Evolutionary conservation across 139 green algal species (phyloP), one percentile per base, ranked within the genome.

Genomic region (Chlamydomonas urium): DNA sequence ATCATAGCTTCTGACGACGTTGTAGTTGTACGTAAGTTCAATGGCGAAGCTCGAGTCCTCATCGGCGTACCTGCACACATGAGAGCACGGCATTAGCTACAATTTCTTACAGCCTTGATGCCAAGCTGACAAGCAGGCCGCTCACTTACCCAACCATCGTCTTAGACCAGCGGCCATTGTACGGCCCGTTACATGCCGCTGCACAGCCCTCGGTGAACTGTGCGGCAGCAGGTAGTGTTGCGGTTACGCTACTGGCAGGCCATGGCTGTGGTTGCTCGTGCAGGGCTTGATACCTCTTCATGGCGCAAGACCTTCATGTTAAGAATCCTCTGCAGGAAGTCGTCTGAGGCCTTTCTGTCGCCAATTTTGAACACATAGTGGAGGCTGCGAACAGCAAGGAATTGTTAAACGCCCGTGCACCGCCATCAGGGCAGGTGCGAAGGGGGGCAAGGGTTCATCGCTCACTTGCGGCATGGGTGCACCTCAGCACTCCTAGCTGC

Each of bases 21-120:
- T 66, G 57, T 88, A 86, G 70, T 81, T 87, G 74, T 80, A 87
- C 0, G 82, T 84, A 2, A 88, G 68, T 59, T 88, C 80, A 31
- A 88, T 53, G 17, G 79, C 82, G 26, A 85, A 88, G 0, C 71
- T 65, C 1, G 24, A 38, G 47, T 88, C 81, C 45, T 87, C 79
- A 1, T 69, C 23, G 17, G 78, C 79, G 19, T 85, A 87, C 1
- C 79, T 78, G 48, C n/a, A n/a, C n/a, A n/a, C n/a, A n/a, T n/a
- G n/a, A n/a, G n/a, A n/a, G n/a, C n/a, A n/a, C n/a, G n/a, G n/a
- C n/a, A n/a, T n/a, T n/a, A n/a, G n/a, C n/a, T n/a, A n/a, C n/a
- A n/a, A n/a, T n/a, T n/a, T n/a, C n/a, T n/a, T n/a, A n/a, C n/a
- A n/a, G n/a, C n/a, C n/a, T n/a, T n/a, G n/a, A n/a, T n/a, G n/a